These are phyloP conservation scores for Blastobotrys aristatus DNA, from an alignment of 1,139 yeast genomes.

Conservation along the genomic window DNA sequence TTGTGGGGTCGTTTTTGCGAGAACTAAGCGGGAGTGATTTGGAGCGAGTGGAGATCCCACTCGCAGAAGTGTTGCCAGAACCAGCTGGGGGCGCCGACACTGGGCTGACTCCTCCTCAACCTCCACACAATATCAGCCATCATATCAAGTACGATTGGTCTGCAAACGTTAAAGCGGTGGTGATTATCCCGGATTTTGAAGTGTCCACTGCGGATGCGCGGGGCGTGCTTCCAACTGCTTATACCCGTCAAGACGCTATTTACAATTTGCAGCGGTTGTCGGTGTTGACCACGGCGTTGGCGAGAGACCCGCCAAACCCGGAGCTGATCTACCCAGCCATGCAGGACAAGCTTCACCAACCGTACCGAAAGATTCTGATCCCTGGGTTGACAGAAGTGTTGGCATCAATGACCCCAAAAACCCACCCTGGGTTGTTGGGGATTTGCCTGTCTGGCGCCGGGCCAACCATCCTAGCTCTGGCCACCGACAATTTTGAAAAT, in stretches of 20 bases:
- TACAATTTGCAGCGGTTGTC: slow-evolving; percentile 81
- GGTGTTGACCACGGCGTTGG: slow-evolving; percentile 74
- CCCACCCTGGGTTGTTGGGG: slow-evolving; percentile 83
- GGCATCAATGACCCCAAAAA: slow-evolving; percentile 71
- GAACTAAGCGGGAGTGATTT: slow-evolving; percentile 68
- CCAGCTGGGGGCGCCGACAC: slow-evolving; percentile 64
- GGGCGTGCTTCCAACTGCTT: slow-evolving; percentile 76
- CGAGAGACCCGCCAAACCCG: slow-evolving; percentile 75
- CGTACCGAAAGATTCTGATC: slow-evolving; percentile 81
- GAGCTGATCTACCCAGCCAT: slow-evolving; percentile 84
- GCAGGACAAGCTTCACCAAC: slow-evolving; percentile 97
- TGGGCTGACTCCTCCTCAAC: slow-evolving; percentile 66
- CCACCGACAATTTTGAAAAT: slow-evolving; percentile 79
- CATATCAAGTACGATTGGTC: slow-evolving; percentile 85
- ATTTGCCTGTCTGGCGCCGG: slow-evolving; percentile 97
- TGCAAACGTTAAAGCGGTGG: slow-evolving; percentile 74
- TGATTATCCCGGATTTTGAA: slow-evolving; percentile 90
- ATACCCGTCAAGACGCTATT: slow-evolving; percentile 76
- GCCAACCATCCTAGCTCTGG: slow-evolving; percentile 91
- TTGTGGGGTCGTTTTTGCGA: slow-evolving; percentile 89
- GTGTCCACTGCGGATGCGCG: slow-evolving; percentile 89
- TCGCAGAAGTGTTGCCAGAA: slow-evolving; percentile 77
- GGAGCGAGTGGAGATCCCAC: slow-evolving; percentile 72
- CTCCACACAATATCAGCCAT: slow-evolving; percentile 86
- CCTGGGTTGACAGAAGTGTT: slow-evolving; percentile 87